Evolutionary conservation across 129 eudicot genomes (phyloP).

Genomic region (Arctium lappa): DNA sequence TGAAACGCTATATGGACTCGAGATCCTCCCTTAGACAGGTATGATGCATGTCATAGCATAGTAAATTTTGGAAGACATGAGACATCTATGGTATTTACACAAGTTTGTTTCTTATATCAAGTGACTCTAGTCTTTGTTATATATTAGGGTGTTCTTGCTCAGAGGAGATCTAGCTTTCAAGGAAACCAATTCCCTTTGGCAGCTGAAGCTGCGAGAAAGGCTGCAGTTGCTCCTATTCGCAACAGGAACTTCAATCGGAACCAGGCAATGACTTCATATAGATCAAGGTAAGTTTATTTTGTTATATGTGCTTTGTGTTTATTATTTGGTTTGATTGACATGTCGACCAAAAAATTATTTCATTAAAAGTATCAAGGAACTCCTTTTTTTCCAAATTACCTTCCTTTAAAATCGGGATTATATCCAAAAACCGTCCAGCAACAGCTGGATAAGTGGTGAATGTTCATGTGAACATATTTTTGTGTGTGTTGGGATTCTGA

Average conservation of each 20-base stretch:
- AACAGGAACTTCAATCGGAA: constrained; percentile 46
- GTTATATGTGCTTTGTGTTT: not conserved
- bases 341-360: too few relatives aligned
- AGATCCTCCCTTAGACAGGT: constrained; percentile 94
- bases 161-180: constrained; percentile 74
- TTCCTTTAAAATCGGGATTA: too few relatives aligned
- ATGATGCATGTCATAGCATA: not conserved
- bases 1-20: constrained; percentile 63
- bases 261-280: constrained; percentile 51
- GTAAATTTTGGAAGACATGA: not conserved
- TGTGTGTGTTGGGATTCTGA: too few relatives aligned
- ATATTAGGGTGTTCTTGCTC: constrained; percentile 75
- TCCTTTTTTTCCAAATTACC: not conserved
- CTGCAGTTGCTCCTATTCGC: constrained; percentile 63
- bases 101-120: not conserved
- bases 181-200: constrained; percentile 74
- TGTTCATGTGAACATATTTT: too few relatives aligned
- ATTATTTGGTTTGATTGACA: not conserved
- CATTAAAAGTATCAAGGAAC: too few relatives aligned
- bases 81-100: not conserved
- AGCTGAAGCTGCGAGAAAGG: constrained; percentile 80
- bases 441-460: too few relatives aligned
- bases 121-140: not conserved
- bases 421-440: too few relatives aligned
- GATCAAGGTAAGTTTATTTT: constrained; percentile 44